phyloP scores from a whole-genome alignment of 2,329 filamentous ascomycete species.

The Cladosporium sp. region DNA sequence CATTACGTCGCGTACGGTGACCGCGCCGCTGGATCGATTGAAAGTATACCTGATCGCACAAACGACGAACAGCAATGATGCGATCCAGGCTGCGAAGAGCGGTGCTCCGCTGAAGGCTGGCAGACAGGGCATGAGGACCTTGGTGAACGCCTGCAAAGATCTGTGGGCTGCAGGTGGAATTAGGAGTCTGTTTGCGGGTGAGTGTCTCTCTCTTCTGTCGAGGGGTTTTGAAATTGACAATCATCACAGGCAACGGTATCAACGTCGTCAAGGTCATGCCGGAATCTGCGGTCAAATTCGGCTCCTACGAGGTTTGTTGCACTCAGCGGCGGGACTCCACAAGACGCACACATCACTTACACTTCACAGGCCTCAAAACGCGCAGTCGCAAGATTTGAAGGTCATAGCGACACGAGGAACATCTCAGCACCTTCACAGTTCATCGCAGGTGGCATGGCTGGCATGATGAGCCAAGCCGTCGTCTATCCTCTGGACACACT shows the following conservation, averaged over 20 bases:
- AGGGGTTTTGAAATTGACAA: neutral
- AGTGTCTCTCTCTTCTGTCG: slow-evolving; percentile 33
- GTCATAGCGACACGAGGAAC: slow-evolving; percentile 75
- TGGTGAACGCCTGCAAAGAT: slow-evolving; percentile 71
- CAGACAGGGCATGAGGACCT: slow-evolving; percentile 66
- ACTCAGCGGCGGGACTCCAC: slow-evolving; percentile 20
- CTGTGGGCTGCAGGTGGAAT: slow-evolving; percentile 85
- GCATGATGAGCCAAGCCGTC: slow-evolving; percentile 91
- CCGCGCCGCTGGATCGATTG: slow-evolving; percentile 90
- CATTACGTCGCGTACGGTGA: slow-evolving; percentile 91
- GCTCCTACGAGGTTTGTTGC: slow-evolving; percentile 75
- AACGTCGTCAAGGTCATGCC: slow-evolving; percentile 99
- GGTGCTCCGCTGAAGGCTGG: slow-evolving; percentile 66
- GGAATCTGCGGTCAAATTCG: slow-evolving; percentile 97
- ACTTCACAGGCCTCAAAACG: slow-evolving; percentile 72
- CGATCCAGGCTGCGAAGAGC: slow-evolving; percentile 66
- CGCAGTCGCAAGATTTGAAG: slow-evolving; percentile 80
- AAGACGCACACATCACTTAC: neutral
- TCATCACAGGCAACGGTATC: slow-evolving; percentile 75
- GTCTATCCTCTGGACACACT: slow-evolving; percentile 92
- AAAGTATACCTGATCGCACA: slow-evolving; percentile 98
- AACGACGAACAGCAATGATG: slow-evolving; percentile 63
- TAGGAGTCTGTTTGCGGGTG: slow-evolving; percentile 89
- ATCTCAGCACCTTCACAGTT: slow-evolving; percentile 88
- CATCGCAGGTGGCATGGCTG: slow-evolving; percentile 82